These are phyloP conservation scores for Rhododendron griersonianum DNA, from an alignment of 148 eudicot genomes.

Conservation along the genomic window DNA sequence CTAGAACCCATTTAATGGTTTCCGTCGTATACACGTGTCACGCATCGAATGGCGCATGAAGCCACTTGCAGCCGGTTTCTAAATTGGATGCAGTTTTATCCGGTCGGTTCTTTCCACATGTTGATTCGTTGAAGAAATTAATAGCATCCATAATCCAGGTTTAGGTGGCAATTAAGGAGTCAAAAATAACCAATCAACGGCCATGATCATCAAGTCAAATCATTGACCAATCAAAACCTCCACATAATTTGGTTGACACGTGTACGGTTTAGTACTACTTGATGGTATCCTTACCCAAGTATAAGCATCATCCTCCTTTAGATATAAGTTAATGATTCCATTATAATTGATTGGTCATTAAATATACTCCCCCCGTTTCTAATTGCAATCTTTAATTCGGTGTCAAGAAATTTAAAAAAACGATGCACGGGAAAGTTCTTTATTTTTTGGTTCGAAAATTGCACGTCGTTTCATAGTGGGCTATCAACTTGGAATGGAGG, in stretches of 20 bases:
- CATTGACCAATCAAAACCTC: slow-evolving; percentile 15
- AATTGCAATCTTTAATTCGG: too few species aligned
- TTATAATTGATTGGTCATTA: not conserved
- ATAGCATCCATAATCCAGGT: not conserved
- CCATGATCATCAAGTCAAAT: not conserved
- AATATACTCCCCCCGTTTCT: too few species aligned
- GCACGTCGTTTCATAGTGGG: too few species aligned
- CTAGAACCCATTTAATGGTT: not conserved
- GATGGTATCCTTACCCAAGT: slow-evolving; percentile 17
- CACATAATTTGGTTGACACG: slow-evolving; percentile 19
- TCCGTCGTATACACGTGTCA: not conserved
- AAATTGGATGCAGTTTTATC: not conserved
- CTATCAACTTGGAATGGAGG: too few species aligned
- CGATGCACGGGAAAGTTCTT: too few species aligned
- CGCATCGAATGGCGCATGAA: not conserved
- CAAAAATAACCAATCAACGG: not conserved
- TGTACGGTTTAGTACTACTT: slow-evolving; percentile 25
- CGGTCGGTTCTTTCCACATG: not conserved
- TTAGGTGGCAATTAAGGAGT: not conserved
- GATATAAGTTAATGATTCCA: not conserved
- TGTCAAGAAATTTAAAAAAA: too few species aligned
- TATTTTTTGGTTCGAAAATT: too few species aligned
- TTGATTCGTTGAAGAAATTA: not conserved
- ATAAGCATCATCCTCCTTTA: slow-evolving; percentile 3
- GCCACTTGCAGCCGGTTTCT: not conserved